These are phyloP conservation scores for Aspergillus tubingensis DNA, from an alignment of 2,329 filamentous ascomycete genomes.

Conservation along the genomic window DNA sequence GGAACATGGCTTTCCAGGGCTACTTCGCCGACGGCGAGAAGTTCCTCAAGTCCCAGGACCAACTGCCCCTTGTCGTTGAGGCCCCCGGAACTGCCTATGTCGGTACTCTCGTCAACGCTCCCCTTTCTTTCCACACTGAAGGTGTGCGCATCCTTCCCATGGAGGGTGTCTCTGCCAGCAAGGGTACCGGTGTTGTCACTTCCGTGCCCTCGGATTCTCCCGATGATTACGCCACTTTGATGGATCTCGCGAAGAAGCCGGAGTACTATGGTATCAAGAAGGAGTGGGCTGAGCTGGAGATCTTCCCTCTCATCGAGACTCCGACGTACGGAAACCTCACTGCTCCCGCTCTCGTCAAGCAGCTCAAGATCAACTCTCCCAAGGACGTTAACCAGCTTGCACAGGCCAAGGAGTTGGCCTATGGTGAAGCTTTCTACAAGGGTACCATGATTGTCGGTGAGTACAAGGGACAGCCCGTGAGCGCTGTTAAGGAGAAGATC, in stretches of 20 bases:
- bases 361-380: slow-evolving; percentile 93
- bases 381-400: slow-evolving; percentile 90
- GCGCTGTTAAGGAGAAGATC: slow-evolving; percentile 83
- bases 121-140: slow-evolving; percentile 79
- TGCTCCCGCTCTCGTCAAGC: slow-evolving; percentile 80
- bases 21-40: slow-evolving; percentile 64
- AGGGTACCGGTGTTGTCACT: slow-evolving; percentile 95
- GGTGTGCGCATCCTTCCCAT: slow-evolving; percentile 90
- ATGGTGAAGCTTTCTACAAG: slow-evolving; percentile 97
- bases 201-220: slow-evolving; percentile 94
- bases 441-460: slow-evolving; percentile 86
- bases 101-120: slow-evolving; percentile 86
- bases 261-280: slow-evolving; percentile 96
- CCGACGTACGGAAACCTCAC: slow-evolving; percentile 83
- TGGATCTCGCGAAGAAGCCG: slow-evolving; percentile 88
- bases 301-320: slow-evolving; percentile 85
- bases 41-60: slow-evolving; percentile 63
- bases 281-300: slow-evolving; percentile 91
- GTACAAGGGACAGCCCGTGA: slow-evolving; percentile 82
- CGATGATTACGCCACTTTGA: slow-evolving; percentile 88
- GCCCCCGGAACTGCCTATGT: slow-evolving; percentile 77
- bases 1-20: slow-evolving; percentile 96
- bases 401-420: slow-evolving; percentile 92
- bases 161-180: slow-evolving; percentile 87
- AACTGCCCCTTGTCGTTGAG: slow-evolving; percentile 72